Conservation (phyloP, 495 filamentous ascomycete species). For the Thozetella sp. region DNA sequence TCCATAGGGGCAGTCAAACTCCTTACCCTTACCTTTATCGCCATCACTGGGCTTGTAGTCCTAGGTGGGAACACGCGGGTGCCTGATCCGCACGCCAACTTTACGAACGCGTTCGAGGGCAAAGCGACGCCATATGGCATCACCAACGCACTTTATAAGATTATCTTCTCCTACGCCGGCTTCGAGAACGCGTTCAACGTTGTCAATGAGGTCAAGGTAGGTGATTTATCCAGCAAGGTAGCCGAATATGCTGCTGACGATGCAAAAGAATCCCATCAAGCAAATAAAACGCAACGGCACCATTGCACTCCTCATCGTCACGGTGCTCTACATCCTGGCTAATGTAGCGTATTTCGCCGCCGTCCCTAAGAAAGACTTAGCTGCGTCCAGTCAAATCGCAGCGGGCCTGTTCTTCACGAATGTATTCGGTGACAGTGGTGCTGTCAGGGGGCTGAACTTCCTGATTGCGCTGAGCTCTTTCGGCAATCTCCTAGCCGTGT, state of each 20-base stretch:
- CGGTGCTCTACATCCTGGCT: constrained; percentile 59
- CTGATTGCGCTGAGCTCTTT: constrained; percentile 65
- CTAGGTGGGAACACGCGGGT: constrained; percentile 58
- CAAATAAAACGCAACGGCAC: constrained; percentile 53
- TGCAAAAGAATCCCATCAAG: constrained; percentile 55
- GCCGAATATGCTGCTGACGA: neutral
- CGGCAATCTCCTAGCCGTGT: constrained; percentile 61
- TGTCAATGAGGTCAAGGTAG: constrained; percentile 62
- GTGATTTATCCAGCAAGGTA: neutral
- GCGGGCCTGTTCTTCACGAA: constrained; percentile 62
- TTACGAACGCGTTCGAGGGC: constrained; percentile 58
- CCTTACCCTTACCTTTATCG: constrained; percentile 58
- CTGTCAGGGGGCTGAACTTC: constrained; percentile 57
- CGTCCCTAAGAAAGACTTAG: constrained; percentile 54
- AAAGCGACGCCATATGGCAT: constrained; percentile 46
- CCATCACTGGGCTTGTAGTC: constrained; percentile 61
- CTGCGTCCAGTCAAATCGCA: constrained; percentile 52
- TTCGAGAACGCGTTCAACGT: constrained; percentile 67
- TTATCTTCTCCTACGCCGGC: constrained; percentile 66
- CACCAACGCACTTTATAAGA: constrained; percentile 61
- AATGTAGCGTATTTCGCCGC: constrained; percentile 67
- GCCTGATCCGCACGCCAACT: constrained; percentile 57
- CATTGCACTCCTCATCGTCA: constrained; percentile 48
- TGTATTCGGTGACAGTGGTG: constrained; percentile 56
- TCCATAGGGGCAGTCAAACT: constrained; percentile 58